Evolutionary conservation across 495 filamentous ascomycete genomes (phyloP).

Genomic region (Hyaloscypha hepaticicola): DNA sequence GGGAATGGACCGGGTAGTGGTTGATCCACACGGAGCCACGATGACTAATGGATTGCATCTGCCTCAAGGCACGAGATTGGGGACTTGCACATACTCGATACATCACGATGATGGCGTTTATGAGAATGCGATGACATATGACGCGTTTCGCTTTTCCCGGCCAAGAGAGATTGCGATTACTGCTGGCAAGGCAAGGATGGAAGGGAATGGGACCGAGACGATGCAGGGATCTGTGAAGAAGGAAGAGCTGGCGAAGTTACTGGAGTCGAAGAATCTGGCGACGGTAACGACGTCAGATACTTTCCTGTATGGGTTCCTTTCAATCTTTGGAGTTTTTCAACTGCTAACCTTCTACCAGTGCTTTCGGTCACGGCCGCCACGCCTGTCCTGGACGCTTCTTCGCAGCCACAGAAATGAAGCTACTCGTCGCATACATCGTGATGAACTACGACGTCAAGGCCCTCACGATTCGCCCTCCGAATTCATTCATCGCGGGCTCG

Average conservation of each 20-base stretch:
- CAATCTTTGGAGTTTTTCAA: too few relatives aligned
- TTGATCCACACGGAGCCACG: constrained; percentile 38
- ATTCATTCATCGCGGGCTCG: constrained; percentile 34
- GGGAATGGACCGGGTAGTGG: constrained; percentile 41
- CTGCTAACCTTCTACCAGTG: neutral
- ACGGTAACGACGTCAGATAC: constrained; percentile 38
- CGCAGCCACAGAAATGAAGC: constrained; percentile 53
- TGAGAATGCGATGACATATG: constrained; percentile 33
- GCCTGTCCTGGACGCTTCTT: constrained; percentile 63
- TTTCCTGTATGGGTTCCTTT: constrained; percentile 14
- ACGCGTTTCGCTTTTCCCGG: constrained; percentile 42
- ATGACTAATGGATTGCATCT: constrained; percentile 39
- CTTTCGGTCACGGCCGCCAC: constrained; percentile 53
- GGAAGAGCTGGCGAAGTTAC: constrained; percentile 34
- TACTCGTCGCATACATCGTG: constrained; percentile 53
- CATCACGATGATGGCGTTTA: constrained; percentile 43
- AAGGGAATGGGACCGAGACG: neutral
- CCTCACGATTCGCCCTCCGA: constrained; percentile 30
- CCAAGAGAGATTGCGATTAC: constrained; percentile 12
- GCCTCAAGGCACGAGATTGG: constrained; percentile 37
- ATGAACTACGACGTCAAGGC: constrained; percentile 54
- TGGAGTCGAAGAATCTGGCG: constrained; percentile 19
- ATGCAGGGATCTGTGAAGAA: constrained; percentile 33
- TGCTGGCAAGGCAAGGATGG: neutral
- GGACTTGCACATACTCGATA: constrained; percentile 38